Evolutionary conservation across 179 eudicot genomes (phyloP).

Genomic region (Sideroxylon spinosum): DNA sequence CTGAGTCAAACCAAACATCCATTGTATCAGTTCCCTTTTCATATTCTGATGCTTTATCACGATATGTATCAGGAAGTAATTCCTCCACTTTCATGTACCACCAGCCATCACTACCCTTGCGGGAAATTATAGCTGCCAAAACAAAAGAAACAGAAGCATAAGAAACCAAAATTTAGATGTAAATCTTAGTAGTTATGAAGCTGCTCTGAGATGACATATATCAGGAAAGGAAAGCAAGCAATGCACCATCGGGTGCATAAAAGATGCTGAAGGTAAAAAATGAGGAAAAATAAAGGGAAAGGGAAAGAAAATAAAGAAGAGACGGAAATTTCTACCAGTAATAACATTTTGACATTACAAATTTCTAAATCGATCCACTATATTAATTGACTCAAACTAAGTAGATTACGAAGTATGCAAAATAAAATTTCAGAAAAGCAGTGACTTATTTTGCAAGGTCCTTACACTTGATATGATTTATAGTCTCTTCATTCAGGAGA

Average conservation of each 20-base stretch:
- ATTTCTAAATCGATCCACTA: not conserved
- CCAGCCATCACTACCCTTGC: constrained; percentile 98
- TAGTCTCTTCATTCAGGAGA: constrained; percentile 82
- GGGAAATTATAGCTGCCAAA: constrained; percentile 62
- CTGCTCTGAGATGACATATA: not conserved
- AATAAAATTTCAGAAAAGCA: not conserved
- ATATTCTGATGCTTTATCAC: constrained; percentile 65
- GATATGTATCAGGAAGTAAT: constrained; percentile 78
- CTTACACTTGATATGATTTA: constrained; percentile 76
- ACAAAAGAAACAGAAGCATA: constrained; percentile 9
- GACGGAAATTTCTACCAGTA: not conserved
- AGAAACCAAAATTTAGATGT: constrained; percentile 4
- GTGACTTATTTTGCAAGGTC: constrained; percentile 1
- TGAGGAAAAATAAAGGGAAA: not conserved
- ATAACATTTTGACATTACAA: not conserved
- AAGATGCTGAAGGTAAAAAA: not conserved
- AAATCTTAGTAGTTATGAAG: not conserved
- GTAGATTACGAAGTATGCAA: too few relatives aligned
- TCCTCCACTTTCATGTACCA: constrained; percentile 88
- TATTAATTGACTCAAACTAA: too few relatives aligned
- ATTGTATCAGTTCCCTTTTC: constrained; percentile 91
- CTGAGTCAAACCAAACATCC: constrained; percentile 99
- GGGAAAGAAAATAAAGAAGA: not conserved
- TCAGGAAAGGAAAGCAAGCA: not conserved
- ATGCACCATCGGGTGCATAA: not conserved